A percentile compares a stretch with the other conserved stretches of the same genome.
Conservation (phyloP, 768 basidiomycete species). For the Sarcomyxa edulis region DNA sequence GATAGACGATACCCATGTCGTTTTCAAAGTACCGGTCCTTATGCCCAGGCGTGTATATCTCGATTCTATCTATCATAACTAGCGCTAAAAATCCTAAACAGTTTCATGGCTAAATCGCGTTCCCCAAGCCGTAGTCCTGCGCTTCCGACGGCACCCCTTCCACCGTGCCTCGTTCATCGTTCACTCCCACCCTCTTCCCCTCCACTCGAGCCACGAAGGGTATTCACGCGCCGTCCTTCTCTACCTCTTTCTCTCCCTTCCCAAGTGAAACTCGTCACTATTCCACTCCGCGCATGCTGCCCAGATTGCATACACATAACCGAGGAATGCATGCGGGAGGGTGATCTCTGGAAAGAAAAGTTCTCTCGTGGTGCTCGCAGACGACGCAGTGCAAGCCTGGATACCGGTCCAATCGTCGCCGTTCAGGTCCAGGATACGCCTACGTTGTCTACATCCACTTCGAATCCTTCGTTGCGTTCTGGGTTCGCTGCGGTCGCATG, state of each 20-base stretch:
- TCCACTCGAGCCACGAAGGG: conserved; percentile 10
- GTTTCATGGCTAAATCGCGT: conserved; percentile 36
- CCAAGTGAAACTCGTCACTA: conserved; percentile 36
- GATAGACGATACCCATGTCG: conserved; percentile 38
- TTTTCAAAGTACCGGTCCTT: conserved; percentile 59
- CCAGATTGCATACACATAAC: conserved; percentile 53
- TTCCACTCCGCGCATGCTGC: conserved; percentile 74
- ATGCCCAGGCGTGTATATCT: conserved; percentile 32
- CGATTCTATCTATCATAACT: conserved; percentile 4
- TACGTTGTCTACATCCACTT: neutral
- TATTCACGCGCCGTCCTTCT: conserved; percentile 21
- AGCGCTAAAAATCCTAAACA: conserved; percentile 13
- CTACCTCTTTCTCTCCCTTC: conserved; percentile 28
- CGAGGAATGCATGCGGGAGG: conserved; percentile 50
- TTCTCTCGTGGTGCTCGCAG: conserved; percentile 61
- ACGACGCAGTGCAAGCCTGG: conserved; percentile 44
- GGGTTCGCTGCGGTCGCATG: conserved; percentile 24
- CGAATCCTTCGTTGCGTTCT: too few species aligned
- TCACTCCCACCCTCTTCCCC: conserved; percentile 19
- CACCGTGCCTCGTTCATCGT: conserved; percentile 54
- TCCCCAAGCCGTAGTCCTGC: conserved; percentile 31
- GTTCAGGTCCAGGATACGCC: conserved; percentile 2
- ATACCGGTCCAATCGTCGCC: conserved; percentile 19
- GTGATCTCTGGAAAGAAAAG: conserved; percentile 55
- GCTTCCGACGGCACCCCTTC: conserved; percentile 25